Percentiles rank a stretch among this genome's conserved stretches.
Evolutionary conservation across 805 yeast genomes (phyloP).

Genomic region (Yamadazyma insecticola): DNA sequence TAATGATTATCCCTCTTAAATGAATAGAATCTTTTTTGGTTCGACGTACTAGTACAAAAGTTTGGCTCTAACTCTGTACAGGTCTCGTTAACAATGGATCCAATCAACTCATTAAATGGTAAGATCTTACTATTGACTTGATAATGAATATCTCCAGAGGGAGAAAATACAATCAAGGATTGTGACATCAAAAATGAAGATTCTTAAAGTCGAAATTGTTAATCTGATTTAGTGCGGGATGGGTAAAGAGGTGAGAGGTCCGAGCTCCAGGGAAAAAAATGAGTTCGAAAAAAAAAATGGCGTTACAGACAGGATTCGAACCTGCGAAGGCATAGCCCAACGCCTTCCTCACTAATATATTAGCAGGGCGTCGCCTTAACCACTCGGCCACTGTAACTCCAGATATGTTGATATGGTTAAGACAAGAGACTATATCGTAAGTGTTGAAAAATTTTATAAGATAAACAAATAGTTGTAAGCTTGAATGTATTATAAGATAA

Average conservation of each 20-base stretch:
- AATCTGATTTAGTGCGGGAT: too few species aligned
- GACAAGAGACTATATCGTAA: too few species aligned
- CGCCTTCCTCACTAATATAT: conserved; percentile 28
- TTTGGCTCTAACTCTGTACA: conserved; percentile 25
- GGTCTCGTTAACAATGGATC: conserved; percentile 31
- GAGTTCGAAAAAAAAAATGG: conserved; percentile 20
- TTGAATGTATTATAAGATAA: too few species aligned
- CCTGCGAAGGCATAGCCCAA: conserved; percentile 47
- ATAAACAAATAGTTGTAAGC: too few species aligned
- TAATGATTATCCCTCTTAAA: conserved; percentile 20
- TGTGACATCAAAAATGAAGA: too few species aligned
- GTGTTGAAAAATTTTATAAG: too few species aligned
- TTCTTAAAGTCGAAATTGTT: too few species aligned
- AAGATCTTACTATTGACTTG: conserved; percentile 30
- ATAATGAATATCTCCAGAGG: conserved; percentile 34
- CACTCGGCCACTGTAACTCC: conserved; percentile 51
- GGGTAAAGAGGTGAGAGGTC: too few species aligned
- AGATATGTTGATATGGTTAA: too few species aligned
- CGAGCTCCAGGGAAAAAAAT: too few species aligned
- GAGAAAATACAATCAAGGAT: conserved; percentile 30
- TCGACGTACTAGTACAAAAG: conserved; percentile 26
- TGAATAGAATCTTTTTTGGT: conserved; percentile 33
- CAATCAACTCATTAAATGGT: conserved; percentile 37
- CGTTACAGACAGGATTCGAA: conserved; percentile 52
- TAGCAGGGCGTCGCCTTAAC: conserved; percentile 50